Conservation (phyloP, 345 rosid species). For the Isatis tinctoria region DNA sequence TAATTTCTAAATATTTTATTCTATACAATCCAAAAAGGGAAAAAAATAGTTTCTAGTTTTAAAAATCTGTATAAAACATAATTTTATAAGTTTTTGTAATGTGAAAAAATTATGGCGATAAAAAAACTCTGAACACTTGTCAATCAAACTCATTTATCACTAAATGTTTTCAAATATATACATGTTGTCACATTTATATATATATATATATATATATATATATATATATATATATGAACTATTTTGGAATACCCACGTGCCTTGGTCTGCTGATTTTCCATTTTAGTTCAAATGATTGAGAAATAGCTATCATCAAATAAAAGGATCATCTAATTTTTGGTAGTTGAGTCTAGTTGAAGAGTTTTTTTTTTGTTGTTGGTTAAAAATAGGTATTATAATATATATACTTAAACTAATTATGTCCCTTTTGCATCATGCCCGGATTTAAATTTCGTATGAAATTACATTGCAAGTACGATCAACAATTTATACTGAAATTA, state of each 20-base stretch:
- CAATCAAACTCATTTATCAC: background rate
- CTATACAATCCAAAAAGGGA: no score
- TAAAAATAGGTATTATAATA: no score
- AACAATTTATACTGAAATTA: background rate
- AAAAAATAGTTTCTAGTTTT: no score
- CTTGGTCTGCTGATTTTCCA: slow-evolving; percentile 3
- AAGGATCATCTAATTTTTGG: background rate
- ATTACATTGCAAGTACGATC: background rate
- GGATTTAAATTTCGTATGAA: background rate
- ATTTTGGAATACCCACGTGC: slow-evolving; percentile 2
- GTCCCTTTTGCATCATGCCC: background rate
- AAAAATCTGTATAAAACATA: no score
- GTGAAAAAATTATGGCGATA: no score
- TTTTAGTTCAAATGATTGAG: background rate
- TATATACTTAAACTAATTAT: background rate
- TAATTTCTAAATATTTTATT: no score
- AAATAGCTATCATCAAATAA: background rate
- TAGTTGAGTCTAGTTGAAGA: background rate
- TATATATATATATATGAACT: no score
- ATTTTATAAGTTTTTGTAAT: no score
- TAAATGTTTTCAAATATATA: slow-evolving; percentile 15
- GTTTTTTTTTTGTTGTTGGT: background rate
- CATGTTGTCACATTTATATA: background rate
- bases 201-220: no score
- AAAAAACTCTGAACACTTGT: no score